phyloP scores from a whole-genome alignment of 2,329 filamentous ascomycete species.

The Chrysosporium queenslandicum region DNA sequence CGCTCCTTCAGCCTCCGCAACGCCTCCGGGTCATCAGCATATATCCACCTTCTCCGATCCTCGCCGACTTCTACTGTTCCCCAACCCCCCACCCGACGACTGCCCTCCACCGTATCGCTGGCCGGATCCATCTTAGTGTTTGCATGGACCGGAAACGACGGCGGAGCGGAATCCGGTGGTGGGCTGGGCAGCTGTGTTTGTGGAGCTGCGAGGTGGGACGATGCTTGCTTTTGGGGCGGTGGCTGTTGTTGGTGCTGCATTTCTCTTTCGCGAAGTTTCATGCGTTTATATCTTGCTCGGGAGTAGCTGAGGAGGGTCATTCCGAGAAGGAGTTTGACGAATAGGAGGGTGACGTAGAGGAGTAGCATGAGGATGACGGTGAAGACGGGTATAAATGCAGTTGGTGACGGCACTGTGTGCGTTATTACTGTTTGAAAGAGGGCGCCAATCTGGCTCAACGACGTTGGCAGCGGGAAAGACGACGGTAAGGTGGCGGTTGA shows the following conservation, averaged over 20 bases:
- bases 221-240: conserved; percentile 6
- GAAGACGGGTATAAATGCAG: conserved; percentile 35
- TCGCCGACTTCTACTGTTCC: conserved; percentile 82
- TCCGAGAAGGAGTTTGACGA: conserved; percentile 74
- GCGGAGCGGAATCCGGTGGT: conserved; percentile 21
- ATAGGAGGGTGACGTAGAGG: conserved; percentile 72
- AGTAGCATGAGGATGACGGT: conserved; percentile 81
- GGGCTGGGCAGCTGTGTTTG: conserved; percentile 12
- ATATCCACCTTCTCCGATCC: conserved; percentile 75
- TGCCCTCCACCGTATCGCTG: conserved; percentile 54
- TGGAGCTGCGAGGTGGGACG: neutral
- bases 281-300: conserved; percentile 64
- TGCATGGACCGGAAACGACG: conserved; percentile 31
- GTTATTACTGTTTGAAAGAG: conserved; percentile 32
- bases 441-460: conserved; percentile 18
- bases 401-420: conserved; percentile 35
- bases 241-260: conserved; percentile 17
- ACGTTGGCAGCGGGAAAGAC: conserved; percentile 12
- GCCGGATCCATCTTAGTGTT: conserved; percentile 28
- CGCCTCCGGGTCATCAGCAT: conserved; percentile 70
- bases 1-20: conserved; percentile 54
- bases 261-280: conserved; percentile 58
- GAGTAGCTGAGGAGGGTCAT: conserved; percentile 77
- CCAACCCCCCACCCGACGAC: conserved; percentile 67
- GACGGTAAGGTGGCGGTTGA: conserved; percentile 24